Base-by-base conservation (phyloP, 495 filamentous ascomycete genomes). In the Penicillium ochrochloron region DNA sequence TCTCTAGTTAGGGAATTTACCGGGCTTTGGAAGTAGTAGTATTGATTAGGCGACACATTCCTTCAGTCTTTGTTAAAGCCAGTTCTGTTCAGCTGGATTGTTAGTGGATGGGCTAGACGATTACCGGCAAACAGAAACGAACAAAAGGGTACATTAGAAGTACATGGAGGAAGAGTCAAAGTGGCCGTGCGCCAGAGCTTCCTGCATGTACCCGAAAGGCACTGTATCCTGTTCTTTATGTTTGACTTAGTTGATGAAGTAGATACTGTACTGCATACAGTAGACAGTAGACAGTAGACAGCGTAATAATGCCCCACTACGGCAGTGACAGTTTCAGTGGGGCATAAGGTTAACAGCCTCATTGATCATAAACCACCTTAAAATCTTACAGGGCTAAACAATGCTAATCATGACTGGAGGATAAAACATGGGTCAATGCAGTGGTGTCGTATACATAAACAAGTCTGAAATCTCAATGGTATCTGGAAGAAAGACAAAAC, bases 391-490 rank as follows among this genome's bases (percentile, higher is more conserved):
- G 2, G 11, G 11, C 33, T 8, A 9, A 9, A 6, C 33, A 35
- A 35, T 8, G 11, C 33, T 35, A 35, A 27, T 27, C 25, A 35
- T 35, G 33, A 15, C 8, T 39, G 12, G 35, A 14, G 12, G 25
- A 27, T 27, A 12, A 39, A 39, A 12, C 33, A 35, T 39, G 35
- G 35, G 35, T 39, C 35, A 39, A 15, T 39, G 42, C 19, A 23
- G 42, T 46, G 42, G 42, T 46, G 21, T 46, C 19, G 42, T 50
- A 15, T 50, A 25, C 46, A 52, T 52, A 3, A 52, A 52, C 23
- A 29, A 8, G 25, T 29, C 23, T 10, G 15, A 31, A 12, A 21
- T 55, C 1, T 33, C n/a, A 5, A 56, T 35, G 53, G 53, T 56
- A 35, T 33, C 53, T 56, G 31, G 12, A 14, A 5, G 35, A 56